Evolutionary conservation across 805 yeast genomes (phyloP), one percentile per base, ranked within the genome.

Genomic region (Vanderwaltozyma verrucispora): DNA sequence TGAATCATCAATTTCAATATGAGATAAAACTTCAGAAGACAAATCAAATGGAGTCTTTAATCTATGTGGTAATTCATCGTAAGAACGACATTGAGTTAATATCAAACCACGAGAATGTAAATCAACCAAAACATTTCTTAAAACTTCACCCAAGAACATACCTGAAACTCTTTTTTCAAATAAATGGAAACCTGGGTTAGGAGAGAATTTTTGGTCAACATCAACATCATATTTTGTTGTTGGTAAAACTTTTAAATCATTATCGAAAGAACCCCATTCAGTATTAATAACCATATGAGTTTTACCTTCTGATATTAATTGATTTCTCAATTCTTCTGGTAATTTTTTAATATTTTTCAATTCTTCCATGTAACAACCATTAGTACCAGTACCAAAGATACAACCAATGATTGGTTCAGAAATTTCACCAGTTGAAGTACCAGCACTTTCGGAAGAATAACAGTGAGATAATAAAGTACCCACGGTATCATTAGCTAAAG

Each of bases 181-280:
- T 68, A 88, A 72, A 59, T 92, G 96, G 65, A 67, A 84, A 7
- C 94, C 94, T 28, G 75, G 78, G 59, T 89, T 89, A 10, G 92
- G 71, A 18, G 96, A 82, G 30, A 61, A 60, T 45, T 68, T 70
- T 23, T 64, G 57, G 58, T 89, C 94, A 46, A 89, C 75, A 20
- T 63, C 67, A 34, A 64, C 60, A 64, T 89, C 98, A 58, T 77
- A 88, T 42, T 75, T 72, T 4, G 95, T 83, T 34, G 67, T 71
- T 42, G 96, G 96, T 45, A 89, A 67, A 29, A 77, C 67, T 47
- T 74, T 68, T 43, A 87, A 68, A 17, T 75, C 78, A 55, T 89
- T 89, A 62, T 89, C 97, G 53, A 88, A 89, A 30, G 96, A 86
- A 45, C 97, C 97, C 96, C 97, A 92, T 63, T 92, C 98, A 32